Conservation (phyloP, 495 filamentous ascomycete genomes). For the Penicillium daleae region DNA sequence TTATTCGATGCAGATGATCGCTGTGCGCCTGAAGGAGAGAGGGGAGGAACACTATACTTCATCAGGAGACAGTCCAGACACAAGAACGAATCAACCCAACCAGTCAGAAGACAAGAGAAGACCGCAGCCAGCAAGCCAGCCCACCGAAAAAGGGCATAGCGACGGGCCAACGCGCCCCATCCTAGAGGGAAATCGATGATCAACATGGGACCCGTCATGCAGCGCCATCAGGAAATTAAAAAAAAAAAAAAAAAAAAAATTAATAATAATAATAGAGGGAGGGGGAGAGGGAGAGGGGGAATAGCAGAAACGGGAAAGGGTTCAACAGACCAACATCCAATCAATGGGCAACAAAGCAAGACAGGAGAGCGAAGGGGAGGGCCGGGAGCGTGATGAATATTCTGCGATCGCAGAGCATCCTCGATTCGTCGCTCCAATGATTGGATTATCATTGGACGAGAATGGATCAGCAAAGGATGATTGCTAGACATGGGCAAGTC, state of each 20-base stretch:
- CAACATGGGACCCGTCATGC: conserved; percentile 35
- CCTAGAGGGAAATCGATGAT: conserved; percentile 24
- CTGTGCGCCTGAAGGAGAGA: neutral
- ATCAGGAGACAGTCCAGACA: neutral
- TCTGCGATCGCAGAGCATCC: conserved; percentile 11
- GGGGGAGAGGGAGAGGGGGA: neutral
- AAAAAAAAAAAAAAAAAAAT: too few relatives aligned
- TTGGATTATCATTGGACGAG: conserved; percentile 7
- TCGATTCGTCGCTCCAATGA: neutral
- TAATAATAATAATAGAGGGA: neutral
- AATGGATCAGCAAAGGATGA: too few relatives aligned
- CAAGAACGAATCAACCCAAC: neutral
- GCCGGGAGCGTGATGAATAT: conserved; percentile 5
- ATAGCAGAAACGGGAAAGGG: neutral
- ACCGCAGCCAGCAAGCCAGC: conserved; percentile 5
- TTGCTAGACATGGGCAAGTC: neutral
- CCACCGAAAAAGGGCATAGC: neutral
- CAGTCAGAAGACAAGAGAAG: conserved; percentile 4
- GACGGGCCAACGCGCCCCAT: conserved; percentile 7
- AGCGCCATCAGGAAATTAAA: conserved; percentile 17
- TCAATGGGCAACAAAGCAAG: neutral
- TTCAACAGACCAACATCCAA: neutral
- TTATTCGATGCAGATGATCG: conserved; percentile 6
- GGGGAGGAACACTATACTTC: neutral
- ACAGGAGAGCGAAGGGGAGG: neutral